Percentiles rank a stretch among this genome's conserved stretches.
phyloP scores from a whole-genome alignment of 345 rosid species.

The Hibiscus syriacus region DNA sequence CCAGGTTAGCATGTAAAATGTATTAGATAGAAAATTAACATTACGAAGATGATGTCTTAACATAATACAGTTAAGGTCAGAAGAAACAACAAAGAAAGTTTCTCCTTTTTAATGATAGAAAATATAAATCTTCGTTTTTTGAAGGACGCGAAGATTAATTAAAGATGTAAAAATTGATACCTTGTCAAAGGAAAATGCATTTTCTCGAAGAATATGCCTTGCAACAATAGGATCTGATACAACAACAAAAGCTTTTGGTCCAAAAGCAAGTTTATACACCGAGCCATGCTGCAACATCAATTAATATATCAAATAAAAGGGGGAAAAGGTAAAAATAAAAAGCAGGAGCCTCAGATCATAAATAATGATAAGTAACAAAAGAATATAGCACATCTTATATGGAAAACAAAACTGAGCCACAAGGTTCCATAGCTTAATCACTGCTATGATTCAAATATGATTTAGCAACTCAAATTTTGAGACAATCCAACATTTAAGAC shows the following conservation, averaged over 20 bases:
- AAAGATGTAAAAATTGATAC: slow-evolving; percentile 23
- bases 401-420: background rate
- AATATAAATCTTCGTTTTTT: too few species aligned
- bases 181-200: slow-evolving; percentile 89
- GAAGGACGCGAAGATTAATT: background rate
- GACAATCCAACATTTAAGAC: background rate
- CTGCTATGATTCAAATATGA: background rate
- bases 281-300: slow-evolving; percentile 66
- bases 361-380: background rate
- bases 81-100: background rate
- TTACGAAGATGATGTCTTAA: background rate
- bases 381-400: background rate
- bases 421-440: background rate
- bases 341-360: background rate
- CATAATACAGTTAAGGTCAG: background rate
- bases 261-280: slow-evolving; percentile 94
- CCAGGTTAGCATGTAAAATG: background rate
- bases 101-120: too few species aligned
- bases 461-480: background rate
- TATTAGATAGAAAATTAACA: background rate
- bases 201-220: slow-evolving; percentile 77
- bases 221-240: slow-evolving; percentile 89
- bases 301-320: background rate
- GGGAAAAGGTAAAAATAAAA: background rate
- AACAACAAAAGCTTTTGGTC: slow-evolving; percentile 95